Percentiles rank a stretch among this genome's conserved stretches.
These are phyloP conservation scores for Xylaria sp. DNA, from an alignment of 2,329 filamentous ascomycete genomes.

Conservation along the genomic window DNA sequence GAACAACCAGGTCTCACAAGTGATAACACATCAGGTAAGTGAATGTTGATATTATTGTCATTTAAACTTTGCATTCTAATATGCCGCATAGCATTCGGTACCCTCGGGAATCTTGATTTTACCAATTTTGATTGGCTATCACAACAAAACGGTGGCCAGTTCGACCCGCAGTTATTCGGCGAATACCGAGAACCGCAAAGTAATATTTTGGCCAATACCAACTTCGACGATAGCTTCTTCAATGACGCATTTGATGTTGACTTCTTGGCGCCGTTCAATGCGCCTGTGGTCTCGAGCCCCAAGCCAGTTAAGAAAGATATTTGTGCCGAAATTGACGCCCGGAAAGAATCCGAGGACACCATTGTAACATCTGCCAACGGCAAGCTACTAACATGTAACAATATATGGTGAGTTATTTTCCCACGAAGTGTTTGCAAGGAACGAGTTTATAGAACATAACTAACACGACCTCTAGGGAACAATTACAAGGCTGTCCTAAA, in stretches of 20 bases:
- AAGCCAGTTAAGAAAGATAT: slow-evolving; percentile 68
- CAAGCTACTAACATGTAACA: slow-evolving; percentile 83
- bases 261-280: slow-evolving; percentile 84
- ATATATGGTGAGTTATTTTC: slow-evolving; percentile 80
- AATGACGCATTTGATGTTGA: slow-evolving; percentile 85
- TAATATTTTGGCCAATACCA: slow-evolving; percentile 74
- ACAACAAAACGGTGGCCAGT: slow-evolving; percentile 84
- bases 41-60: slow-evolving; percentile 40
- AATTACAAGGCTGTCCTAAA: slow-evolving; percentile 84
- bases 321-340: slow-evolving; percentile 80
- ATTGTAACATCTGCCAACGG: slow-evolving; percentile 67
- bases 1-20: slow-evolving; percentile 63
- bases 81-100: slow-evolving; percentile 50
- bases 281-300: slow-evolving; percentile 56
- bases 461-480: slow-evolving; percentile 76
- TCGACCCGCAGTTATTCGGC: slow-evolving; percentile 91
- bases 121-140: slow-evolving; percentile 78
- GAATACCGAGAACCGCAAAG: slow-evolving; percentile 93
- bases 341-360: slow-evolving; percentile 76
- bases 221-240: slow-evolving; percentile 76
- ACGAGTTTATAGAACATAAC: slow-evolving; percentile 35
- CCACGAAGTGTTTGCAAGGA: slow-evolving; percentile 16
- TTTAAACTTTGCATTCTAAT: slow-evolving; percentile 15
- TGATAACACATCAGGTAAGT: slow-evolving; percentile 60
- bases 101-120: slow-evolving; percentile 58